Conservation (phyloP, 768 basidiomycete species). For the Boletales sp. region DNA sequence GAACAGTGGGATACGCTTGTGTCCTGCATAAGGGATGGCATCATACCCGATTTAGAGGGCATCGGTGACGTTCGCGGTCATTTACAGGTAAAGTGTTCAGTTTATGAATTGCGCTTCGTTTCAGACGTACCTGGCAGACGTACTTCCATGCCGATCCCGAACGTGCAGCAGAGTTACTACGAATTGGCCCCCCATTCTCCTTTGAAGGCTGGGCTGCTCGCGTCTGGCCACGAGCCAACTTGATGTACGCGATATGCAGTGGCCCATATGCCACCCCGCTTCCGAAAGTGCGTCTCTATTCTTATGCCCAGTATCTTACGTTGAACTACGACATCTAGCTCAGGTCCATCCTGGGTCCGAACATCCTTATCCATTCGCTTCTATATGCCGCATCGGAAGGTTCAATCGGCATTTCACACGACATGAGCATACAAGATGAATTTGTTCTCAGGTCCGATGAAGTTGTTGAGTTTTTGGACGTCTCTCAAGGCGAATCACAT, state of each 20-base stretch:
- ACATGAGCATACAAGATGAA: constrained; percentile 7
- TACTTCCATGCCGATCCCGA: constrained; percentile 9
- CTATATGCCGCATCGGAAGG: constrained; percentile 14
- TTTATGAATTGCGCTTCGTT: not conserved
- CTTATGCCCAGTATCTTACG: too few relatives aligned
- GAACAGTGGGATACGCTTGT: constrained; percentile 17
- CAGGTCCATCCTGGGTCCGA: constrained; percentile 12
- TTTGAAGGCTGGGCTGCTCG: constrained; percentile 13
- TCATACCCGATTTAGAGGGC: constrained; percentile 2
- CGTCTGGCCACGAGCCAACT: constrained; percentile 12
- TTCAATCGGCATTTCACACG: not conserved
- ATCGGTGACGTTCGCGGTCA: constrained; percentile 6
- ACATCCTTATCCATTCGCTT: not conserved
- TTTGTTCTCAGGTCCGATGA: constrained; percentile 6
- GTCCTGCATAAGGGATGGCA: constrained; percentile 11
- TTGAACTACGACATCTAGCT: constrained; percentile 3
- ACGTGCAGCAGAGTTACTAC: constrained; percentile 17
- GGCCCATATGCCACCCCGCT: constrained; percentile 8
- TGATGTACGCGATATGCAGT: constrained; percentile 6
- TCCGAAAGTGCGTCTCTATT: constrained; percentile 7
- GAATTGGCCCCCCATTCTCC: constrained; percentile 11
- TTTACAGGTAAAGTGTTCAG: constrained; percentile 7
- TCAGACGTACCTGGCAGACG: constrained; percentile 1
- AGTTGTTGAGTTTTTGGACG: constrained; percentile 16
- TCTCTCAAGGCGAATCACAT: not conserved